Percentiles rank a stretch among this genome's conserved stretches.
Conservation (phyloP, 139 green algal genomes). For the Micractinium conductrix region DNA sequence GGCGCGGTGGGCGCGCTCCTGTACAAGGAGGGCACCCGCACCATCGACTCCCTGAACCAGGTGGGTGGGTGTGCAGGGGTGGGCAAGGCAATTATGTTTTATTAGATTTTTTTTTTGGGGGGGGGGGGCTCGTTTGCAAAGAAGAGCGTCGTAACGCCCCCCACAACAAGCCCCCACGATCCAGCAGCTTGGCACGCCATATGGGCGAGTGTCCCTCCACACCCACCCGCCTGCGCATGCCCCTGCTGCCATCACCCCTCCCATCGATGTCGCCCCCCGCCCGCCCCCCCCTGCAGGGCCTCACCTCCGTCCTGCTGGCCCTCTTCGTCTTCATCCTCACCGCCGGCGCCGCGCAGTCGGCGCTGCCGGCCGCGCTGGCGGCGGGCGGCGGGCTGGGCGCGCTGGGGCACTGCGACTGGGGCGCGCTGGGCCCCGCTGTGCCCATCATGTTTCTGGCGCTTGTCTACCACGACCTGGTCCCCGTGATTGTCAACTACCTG, state of each 20-base stretch:
- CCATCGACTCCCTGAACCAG: slow-evolving; percentile 45
- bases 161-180: no score
- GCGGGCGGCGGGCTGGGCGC: not conserved
- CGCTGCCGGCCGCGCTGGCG: slow-evolving; percentile 36
- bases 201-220: no score
- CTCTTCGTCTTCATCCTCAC: slow-evolving; percentile 55
- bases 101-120: no score
- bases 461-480: slow-evolving; percentile 84
- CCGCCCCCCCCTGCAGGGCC: not conserved
- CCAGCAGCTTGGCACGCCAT: no score
- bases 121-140: no score
- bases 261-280: not conserved
- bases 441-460: slow-evolving; percentile 79
- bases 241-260: no score
- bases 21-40: slow-evolving; percentile 33
- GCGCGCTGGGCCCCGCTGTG: slow-evolving; percentile 39
- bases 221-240: no score
- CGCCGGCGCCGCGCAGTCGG: slow-evolving; percentile 29
- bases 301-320: slow-evolving; percentile 53
- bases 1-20: slow-evolving; percentile 44
- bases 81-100: no score
- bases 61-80: not conserved
- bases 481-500: slow-evolving; percentile 72
- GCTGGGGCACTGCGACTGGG: slow-evolving; percentile 44
- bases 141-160: no score